These are phyloP conservation scores for Phaeotremella skinneri DNA, from an alignment of 768 basidiomycete species.

Conservation along the genomic window DNA sequence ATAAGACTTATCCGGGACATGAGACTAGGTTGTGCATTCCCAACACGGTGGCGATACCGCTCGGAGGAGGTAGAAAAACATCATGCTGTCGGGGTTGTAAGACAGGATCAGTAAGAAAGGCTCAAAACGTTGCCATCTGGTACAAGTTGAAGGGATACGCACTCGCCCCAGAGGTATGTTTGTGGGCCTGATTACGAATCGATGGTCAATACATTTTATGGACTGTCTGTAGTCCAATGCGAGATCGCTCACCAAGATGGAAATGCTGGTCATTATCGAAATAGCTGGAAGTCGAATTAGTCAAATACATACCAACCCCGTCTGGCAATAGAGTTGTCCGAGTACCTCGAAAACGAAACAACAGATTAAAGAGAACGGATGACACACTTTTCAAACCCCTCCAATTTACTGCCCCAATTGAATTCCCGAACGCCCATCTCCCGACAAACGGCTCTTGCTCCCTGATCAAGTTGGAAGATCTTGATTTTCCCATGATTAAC, in stretches of 20 bases:
- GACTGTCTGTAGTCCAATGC: neutral
- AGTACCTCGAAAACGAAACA: no score
- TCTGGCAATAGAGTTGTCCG: no score
- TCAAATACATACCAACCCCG: neutral
- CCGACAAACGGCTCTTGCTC: neutral
- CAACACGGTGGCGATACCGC: neutral
- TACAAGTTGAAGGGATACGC: neutral
- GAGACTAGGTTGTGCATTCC: constrained; percentile 1
- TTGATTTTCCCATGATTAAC: neutral
- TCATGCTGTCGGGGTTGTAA: no score
- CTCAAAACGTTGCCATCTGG: neutral
- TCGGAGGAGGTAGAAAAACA: neutral
- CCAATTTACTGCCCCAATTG: neutral
- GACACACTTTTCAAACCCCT: neutral
- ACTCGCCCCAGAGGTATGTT: neutral
- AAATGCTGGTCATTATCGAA: constrained; percentile 1
- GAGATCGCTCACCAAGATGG: neutral
- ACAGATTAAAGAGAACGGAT: neutral
- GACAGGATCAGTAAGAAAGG: no score
- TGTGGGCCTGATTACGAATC: no score
- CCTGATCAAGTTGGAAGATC: neutral
- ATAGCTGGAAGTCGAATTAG: no score
- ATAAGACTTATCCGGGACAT: no score
- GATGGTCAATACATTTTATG: no score
- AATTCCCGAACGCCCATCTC: neutral